These are phyloP conservation scores for Xylariomycetidae sp. DNA, from an alignment of 2,329 filamentous ascomycete species.

Conservation along the genomic window DNA sequence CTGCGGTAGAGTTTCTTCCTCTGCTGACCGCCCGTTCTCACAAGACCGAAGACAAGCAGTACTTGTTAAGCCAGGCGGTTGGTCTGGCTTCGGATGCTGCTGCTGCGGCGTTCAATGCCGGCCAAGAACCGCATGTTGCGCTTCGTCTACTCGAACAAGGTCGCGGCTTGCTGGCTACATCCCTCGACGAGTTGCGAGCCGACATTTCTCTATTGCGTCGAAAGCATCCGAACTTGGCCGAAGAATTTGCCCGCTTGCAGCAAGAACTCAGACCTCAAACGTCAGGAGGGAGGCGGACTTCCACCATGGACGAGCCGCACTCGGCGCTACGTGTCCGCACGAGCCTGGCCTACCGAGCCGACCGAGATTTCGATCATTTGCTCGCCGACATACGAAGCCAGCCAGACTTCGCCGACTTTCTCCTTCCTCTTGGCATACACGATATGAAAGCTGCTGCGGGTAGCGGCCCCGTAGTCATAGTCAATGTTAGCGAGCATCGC, in stretches of 20 bases:
- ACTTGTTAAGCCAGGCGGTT: neutral
- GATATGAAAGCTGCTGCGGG: neutral
- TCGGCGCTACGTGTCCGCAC: neutral
- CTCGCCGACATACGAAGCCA: neutral
- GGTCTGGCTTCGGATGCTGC: neutral
- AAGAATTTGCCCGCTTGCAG: neutral
- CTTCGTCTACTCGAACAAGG: neutral
- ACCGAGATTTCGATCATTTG: neutral
- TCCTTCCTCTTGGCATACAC: neutral
- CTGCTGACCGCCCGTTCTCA: neutral
- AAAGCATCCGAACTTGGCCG: neutral
- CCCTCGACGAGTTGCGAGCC: neutral
- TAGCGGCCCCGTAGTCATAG: neutral
- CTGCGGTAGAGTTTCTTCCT: neutral
- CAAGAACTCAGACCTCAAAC: neutral
- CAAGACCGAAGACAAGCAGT: neutral
- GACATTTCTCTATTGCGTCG: neutral
- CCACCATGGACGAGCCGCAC: neutral
- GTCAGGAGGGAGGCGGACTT: too few species aligned
- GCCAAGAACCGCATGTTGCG: neutral
- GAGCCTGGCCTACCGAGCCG: neutral
- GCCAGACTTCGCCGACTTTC: neutral
- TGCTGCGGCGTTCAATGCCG: neutral
- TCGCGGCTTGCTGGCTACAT: neutral
- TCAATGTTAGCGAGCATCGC: conserved; percentile 1